Percentiles rank a stretch among this genome's conserved stretches.
Conservation (phyloP, 176 grass and related monocot genomes). For the Thalia dealbata region DNA sequence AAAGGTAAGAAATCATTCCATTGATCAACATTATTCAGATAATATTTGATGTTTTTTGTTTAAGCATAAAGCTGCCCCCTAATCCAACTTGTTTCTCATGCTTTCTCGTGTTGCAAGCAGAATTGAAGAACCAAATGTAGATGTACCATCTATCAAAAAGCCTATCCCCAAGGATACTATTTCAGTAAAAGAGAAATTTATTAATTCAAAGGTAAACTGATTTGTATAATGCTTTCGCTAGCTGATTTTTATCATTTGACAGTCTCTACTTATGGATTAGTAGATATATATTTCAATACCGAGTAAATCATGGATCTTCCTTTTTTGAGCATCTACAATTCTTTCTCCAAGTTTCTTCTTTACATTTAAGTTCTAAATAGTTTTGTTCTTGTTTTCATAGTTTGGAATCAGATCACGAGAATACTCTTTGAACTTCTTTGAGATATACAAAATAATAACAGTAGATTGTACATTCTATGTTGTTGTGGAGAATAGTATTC, state of each 20-base stretch:
- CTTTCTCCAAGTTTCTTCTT: no score
- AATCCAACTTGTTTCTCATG: background rate
- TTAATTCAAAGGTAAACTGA: slow-evolving; percentile 75
- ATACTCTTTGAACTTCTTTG: no score
- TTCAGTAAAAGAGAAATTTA: slow-evolving; percentile 84
- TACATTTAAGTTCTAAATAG: no score
- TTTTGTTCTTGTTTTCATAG: no score
- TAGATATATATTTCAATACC: no score
- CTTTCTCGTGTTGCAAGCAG: slow-evolving; percentile 29
- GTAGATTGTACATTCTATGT: no score
- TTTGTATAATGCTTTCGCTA: background rate
- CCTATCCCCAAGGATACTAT: slow-evolving; percentile 64
- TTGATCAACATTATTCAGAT: background rate
- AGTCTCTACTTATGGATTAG: background rate
- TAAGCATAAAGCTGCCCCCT: background rate
- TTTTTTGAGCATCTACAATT: no score
- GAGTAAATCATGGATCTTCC: no score
- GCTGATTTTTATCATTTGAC: background rate
- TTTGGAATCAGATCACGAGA: no score
- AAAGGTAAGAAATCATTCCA: slow-evolving; percentile 37
- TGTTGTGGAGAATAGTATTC: no score
- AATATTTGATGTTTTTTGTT: background rate
- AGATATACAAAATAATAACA: no score
- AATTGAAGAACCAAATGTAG: slow-evolving; percentile 41
- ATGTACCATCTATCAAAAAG: slow-evolving; percentile 60